phyloP scores from a whole-genome alignment of 2,329 filamentous ascomycete species.

The Cladosporium sp. region DNA sequence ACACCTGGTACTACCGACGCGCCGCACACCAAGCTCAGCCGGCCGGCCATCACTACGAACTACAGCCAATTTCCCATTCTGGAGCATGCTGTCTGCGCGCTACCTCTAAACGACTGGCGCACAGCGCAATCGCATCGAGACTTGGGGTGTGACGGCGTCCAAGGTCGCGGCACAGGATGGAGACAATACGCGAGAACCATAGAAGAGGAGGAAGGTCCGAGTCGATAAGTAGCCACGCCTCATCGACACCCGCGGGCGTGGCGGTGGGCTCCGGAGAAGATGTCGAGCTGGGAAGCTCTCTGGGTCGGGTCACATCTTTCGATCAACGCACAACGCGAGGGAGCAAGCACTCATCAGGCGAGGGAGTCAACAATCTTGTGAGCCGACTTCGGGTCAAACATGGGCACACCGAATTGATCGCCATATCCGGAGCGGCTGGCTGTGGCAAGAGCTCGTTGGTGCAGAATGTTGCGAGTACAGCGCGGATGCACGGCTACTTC shows the following conservation, averaged over 20 bases:
- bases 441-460: conserved; percentile 59
- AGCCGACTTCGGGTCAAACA: conserved; percentile 3
- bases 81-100: conserved; percentile 7
- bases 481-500: conserved; percentile 57
- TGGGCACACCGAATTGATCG: conserved; percentile 58
- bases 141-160: background rate
- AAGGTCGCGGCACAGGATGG: background rate
- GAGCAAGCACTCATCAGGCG: conserved; percentile 7
- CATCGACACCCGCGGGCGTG: background rate
- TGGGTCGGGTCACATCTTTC: conserved; percentile 4
- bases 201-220: background rate
- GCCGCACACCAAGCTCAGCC: too few species aligned
- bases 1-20: too few species aligned
- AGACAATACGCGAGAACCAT: background rate
- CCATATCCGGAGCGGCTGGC: conserved; percentile 54
- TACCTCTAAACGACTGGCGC: background rate
- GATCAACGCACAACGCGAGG: conserved; percentile 4
- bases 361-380: background rate
- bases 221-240: conserved; percentile 8
- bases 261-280: background rate
- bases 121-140: background rate
- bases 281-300: background rate
- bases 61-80: background rate
- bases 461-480: conserved; percentile 53
- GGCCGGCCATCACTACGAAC: too few species aligned